Evolutionary conservation across 352 stramenopile species (phyloP).

Genomic region (Pythium coloratum): DNA sequence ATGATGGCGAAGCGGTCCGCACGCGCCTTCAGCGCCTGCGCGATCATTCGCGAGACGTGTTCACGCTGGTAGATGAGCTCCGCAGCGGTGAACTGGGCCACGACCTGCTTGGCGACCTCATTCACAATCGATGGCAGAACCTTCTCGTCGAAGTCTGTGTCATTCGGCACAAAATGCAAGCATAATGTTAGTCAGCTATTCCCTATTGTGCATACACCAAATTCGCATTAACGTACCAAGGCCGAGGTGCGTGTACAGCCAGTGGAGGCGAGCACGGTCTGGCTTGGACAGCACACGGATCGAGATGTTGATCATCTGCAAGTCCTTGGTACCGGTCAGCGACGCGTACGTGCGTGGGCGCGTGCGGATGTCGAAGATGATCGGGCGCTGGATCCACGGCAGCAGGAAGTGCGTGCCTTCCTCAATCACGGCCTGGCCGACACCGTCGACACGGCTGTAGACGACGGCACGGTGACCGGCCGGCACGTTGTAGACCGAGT

Average conservation of each 20-base stretch:
- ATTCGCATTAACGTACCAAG: constrained; percentile 48
- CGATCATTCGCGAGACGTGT: constrained; percentile 94
- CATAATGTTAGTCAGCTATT: too few relatives aligned
- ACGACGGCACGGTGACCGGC: constrained; percentile 88
- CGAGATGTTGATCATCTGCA: constrained; percentile 99
- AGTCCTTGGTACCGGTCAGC: constrained; percentile 94
- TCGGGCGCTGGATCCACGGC: constrained; percentile 97
- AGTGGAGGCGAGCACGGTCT: constrained; percentile 91
- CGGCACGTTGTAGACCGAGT: constrained; percentile 88
- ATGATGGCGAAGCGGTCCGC: constrained; percentile 92
- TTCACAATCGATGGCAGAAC: constrained; percentile 99
- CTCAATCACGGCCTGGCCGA: constrained; percentile 73
- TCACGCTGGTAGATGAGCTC: constrained; percentile 99
- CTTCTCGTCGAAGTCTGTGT: constrained; percentile 96
- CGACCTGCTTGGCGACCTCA: constrained; percentile 98
- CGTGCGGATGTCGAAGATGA: constrained; percentile 95
- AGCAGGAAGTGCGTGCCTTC: constrained; percentile 97
- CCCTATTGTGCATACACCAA: too few relatives aligned
- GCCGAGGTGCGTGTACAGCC: constrained; percentile 96
- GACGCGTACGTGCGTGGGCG: constrained; percentile 93
- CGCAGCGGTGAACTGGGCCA: constrained; percentile 98
- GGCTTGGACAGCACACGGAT: constrained; percentile 98
- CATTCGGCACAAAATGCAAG: background rate
- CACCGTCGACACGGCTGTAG: constrained; percentile 88
- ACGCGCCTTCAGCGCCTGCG: constrained; percentile 74